Base-by-base conservation (phyloP, 768 basidiomycete genomes). In the Ramaria sp. region DNA sequence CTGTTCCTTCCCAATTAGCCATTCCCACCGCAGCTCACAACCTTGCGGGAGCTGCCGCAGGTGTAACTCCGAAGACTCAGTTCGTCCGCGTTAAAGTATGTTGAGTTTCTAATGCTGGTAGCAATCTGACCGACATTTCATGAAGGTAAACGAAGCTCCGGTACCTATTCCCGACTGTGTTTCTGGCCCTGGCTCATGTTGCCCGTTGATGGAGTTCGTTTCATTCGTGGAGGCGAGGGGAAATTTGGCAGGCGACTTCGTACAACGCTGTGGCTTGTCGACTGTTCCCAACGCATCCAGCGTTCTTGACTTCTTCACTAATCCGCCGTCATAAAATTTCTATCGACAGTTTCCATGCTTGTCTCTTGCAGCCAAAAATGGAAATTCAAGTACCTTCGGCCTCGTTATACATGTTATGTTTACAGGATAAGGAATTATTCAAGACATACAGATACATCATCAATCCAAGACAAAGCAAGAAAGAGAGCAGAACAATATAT, bases 141-240 rank as follows among this genome's bases (percentile, higher is more conserved):
- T 20, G n/a, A 51, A 71, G 71, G 66, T 72, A 37, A 68, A 76
- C 61, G 65, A 69, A 41, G 75, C 75, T 7, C 71, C 72, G 5
- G 68, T 75, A 0, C 70, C 71, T 0, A 67, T 77, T 19, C 74
- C 75, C 0, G 68, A 66, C 17, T 77, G 75, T 57, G 57, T 63
- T 0, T 67, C 68, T 4, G 75, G 75, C 1, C 75, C 75, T 0
- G 73, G 72, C 0, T 59, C 64, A 6, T 69, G 68, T 5, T 76
- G 75, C 63, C 69, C 71, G 0, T 59, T 77, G 39, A 59, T 61
- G 3, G 47, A 65, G 13, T 77, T 77, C 51, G 65, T 60, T 4
- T 27, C 41, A 17, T 70, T 71, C 57, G 64, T 75, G 7, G 59
- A 66, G 17, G 60, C 59, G 39, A 68, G 69, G 24, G 68, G 59